Evolutionary conservation across 2,329 filamentous ascomycete genomes (phyloP), one percentile per base, ranked within the genome.

Genomic region (Coccinonectria pachysandricola): DNA sequence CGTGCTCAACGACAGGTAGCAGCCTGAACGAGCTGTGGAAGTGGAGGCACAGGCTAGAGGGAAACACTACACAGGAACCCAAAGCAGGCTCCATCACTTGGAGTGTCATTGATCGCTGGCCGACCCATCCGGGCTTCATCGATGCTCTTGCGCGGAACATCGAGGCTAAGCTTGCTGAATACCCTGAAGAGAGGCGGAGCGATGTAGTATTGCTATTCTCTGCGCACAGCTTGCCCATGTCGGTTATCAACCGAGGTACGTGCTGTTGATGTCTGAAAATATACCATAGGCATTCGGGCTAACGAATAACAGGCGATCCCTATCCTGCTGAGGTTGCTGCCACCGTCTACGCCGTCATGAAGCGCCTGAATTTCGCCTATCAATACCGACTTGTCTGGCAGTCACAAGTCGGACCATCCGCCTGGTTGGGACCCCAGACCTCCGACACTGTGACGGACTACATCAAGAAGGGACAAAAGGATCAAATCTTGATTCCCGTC

Each of bases 31-130:
- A 98, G 60, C 61, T 98, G 18, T 98, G 91, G 91, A 95, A 92
- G 60, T 95, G 87, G 86, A 72, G 87, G 37, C 81, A 85, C 48
- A 68, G 85, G 36, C 60, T 98, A 27, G 87, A 96, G 55, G 84
- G 83, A 19, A 86, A 84, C 54, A 63, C 68, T 21, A 67, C 59
- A 3, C 60, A 63, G 21, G 62, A 61, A 20, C 62, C 63, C 12
- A 38, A 42, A 7, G 62, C 72, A 19, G 87, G 87, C 8, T 65
- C 76, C 2, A 94, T 98, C 39, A 70, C 79, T 31, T 98, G 91
- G 91, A 95, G 85, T 54, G 88, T 96, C 27, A 98, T 98, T 54
- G 91, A 98, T 57, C 75, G 91, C 34, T 98, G 91, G 91, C 91
- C 88, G 5, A 78, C 75, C n/a, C 88, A 98, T 52, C 65, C 76